A percentile compares a stretch with the other conserved stretches of the same genome.
These are phyloP conservation scores for Penicillium arizonense DNA, from an alignment of 495 filamentous ascomycete species.

Conservation along the genomic window DNA sequence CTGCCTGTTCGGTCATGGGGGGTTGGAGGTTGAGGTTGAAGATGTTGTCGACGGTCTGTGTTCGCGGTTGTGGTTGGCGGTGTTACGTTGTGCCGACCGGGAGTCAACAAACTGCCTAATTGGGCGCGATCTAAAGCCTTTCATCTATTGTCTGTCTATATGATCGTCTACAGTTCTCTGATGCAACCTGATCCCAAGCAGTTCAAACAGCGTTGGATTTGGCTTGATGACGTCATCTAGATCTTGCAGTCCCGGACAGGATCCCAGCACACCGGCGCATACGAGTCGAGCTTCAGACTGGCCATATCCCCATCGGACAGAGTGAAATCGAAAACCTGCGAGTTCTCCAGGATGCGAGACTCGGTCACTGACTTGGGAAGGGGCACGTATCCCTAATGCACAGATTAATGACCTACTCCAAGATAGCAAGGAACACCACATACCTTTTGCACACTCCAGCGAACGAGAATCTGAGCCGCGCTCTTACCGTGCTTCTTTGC, in stretches of 20 bases:
- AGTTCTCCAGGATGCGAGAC: slow-evolving; percentile 66
- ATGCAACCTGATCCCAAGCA: too few relatives aligned
- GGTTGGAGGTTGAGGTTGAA: slow-evolving; percentile 1
- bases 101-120: slow-evolving; percentile 28
- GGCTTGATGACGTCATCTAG: slow-evolving; percentile 15
- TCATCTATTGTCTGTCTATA: slow-evolving; percentile 5
- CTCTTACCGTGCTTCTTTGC: slow-evolving; percentile 70
- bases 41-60: neutral
- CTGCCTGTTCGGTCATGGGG: slow-evolving; percentile 14
- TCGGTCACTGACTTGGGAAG: slow-evolving; percentile 64
- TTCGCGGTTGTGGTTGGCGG: slow-evolving; percentile 19
- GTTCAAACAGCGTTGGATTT: neutral
- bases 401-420: slow-evolving; percentile 42
- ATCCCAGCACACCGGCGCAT: slow-evolving; percentile 73
- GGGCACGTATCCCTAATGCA: slow-evolving; percentile 62
- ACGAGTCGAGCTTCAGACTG: slow-evolving; percentile 50
- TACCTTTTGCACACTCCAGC: slow-evolving; percentile 87
- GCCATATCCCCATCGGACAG: slow-evolving; percentile 61
- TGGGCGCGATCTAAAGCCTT: neutral
- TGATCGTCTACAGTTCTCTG: too few relatives aligned
- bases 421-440: neutral
- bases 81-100: slow-evolving; percentile 34
- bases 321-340: slow-evolving; percentile 77
- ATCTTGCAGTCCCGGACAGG: slow-evolving; percentile 50
- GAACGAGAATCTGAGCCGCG: slow-evolving; percentile 73